These are phyloP conservation scores for Intubia oerlemansii DNA, from an alignment of 2,329 filamentous ascomycete species.

Conservation along the genomic window DNA sequence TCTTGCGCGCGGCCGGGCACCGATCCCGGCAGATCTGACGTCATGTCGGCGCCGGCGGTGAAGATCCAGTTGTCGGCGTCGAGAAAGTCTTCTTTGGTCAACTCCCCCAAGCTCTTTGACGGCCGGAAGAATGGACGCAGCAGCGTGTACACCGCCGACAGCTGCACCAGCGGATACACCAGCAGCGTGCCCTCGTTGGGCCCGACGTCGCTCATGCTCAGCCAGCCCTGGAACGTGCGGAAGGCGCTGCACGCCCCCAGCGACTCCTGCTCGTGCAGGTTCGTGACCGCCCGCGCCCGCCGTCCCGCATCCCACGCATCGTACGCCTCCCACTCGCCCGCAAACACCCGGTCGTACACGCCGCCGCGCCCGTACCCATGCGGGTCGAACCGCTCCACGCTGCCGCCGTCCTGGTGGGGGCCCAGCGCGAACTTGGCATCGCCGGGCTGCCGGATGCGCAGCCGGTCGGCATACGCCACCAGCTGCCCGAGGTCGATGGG, in stretches of 20 bases:
- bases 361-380: conserved; percentile 41
- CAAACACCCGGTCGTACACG: conserved; percentile 54
- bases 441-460: conserved; percentile 51
- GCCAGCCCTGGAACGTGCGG: conserved; percentile 78
- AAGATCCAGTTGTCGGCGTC: conserved; percentile 18
- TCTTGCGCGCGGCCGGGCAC: conserved; percentile 48
- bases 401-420: conserved; percentile 53
- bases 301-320: conserved; percentile 63
- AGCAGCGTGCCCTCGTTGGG: conserved; percentile 61
- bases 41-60: conserved; percentile 9
- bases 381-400: conserved; percentile 54
- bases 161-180: conserved; percentile 57
- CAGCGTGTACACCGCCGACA: conserved; percentile 60
- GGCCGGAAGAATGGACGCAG: conserved; percentile 66
- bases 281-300: conserved; percentile 44
- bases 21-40: conserved; percentile 39
- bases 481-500: conserved; percentile 19
- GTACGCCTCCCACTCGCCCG: conserved; percentile 59
- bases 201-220: conserved; percentile 52
- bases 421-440: conserved; percentile 51
- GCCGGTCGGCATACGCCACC: conserved; percentile 46
- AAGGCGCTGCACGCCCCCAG: conserved; percentile 70
- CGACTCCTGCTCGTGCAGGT: conserved; percentile 66
- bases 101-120: conserved; percentile 10
- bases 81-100: conserved; percentile 22